Evolutionary conservation across 2,329 filamentous ascomycete genomes (phyloP).

Genomic region (Paecilomyces variotii): DNA sequence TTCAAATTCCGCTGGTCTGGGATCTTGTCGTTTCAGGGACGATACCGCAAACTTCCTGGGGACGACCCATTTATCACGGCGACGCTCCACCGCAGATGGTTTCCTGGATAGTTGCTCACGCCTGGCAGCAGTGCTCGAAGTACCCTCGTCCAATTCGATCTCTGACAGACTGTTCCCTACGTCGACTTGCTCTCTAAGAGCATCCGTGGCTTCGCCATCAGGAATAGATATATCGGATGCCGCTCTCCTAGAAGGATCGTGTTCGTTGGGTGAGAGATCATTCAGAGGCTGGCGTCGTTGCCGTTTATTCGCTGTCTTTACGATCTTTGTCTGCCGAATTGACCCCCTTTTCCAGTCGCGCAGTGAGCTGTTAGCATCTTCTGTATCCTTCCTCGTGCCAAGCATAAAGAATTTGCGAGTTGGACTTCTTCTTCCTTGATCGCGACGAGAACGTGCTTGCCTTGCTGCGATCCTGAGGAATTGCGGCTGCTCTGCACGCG

Average conservation of each 20-base stretch:
- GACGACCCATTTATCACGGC: constrained; percentile 25
- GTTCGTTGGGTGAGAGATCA: constrained; percentile 13
- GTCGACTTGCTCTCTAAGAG: neutral
- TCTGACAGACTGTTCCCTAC: constrained; percentile 2
- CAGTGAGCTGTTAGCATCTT: constrained; percentile 45
- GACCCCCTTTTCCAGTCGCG: constrained; percentile 44
- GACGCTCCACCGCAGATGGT: constrained; percentile 9
- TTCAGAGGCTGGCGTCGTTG: constrained; percentile 15
- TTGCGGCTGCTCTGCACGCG: constrained; percentile 34
- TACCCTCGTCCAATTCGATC: neutral
- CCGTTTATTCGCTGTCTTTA: constrained; percentile 10
- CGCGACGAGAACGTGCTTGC: constrained; percentile 39
- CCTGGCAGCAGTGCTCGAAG: neutral
- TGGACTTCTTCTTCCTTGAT: constrained; percentile 45
- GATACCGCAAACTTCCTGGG: constrained; percentile 26
- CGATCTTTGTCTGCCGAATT: constrained; percentile 22
- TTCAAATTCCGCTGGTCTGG: constrained; percentile 27
- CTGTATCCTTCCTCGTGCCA: constrained; percentile 45
- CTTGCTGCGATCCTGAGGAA: constrained; percentile 51
- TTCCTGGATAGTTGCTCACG: neutral
- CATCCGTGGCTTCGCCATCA: neutral
- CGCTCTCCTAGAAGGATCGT: constrained; percentile 1
- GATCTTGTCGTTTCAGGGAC: constrained; percentile 25
- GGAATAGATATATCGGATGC: constrained; percentile 3
- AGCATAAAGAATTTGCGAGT: constrained; percentile 45